phyloP scores from a whole-genome alignment of 2,329 filamentous ascomycete species.

The Lachnellula subtilissima region DNA sequence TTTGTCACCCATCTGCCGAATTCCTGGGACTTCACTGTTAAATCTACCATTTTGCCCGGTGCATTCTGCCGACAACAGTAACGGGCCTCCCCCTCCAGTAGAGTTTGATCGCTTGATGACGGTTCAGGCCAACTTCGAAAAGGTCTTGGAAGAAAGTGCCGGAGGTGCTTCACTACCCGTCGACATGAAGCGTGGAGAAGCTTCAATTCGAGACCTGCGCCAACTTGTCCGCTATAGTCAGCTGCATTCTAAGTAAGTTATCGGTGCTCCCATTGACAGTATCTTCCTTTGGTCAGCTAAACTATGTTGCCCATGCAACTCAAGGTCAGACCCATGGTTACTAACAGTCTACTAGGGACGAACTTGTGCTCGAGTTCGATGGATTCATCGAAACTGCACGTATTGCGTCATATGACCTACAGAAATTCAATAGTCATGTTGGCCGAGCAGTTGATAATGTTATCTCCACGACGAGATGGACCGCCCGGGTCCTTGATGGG shows the following conservation, averaged over 20 bases:
- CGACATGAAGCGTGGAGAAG: constrained; percentile 74
- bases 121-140: constrained; percentile 71
- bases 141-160: constrained; percentile 64
- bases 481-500: constrained; percentile 44
- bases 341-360: constrained; percentile 42
- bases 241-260: constrained; percentile 48
- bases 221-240: constrained; percentile 67
- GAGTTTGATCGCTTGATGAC: constrained; percentile 73
- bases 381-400: constrained; percentile 68
- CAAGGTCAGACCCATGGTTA: neutral
- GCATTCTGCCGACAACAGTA: constrained; percentile 19
- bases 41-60: constrained; percentile 59
- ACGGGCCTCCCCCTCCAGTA: constrained; percentile 25
- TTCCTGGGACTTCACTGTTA: constrained; percentile 60
- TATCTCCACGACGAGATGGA: constrained; percentile 72
- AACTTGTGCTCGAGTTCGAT: constrained; percentile 71
- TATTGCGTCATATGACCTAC: constrained; percentile 60
- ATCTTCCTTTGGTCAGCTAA: too few species aligned
- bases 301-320: too few species aligned
- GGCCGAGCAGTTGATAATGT: constrained; percentile 70
- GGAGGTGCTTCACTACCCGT: constrained; percentile 64
- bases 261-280: too few species aligned
- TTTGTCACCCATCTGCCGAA: constrained; percentile 63
- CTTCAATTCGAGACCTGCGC: constrained; percentile 68
- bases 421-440: constrained; percentile 72